A percentile compares a stretch with the other conserved stretches of the same genome.
Evolutionary conservation across 139 green algal species (phyloP).

Genomic region (Chlamydomonas eustigma): DNA sequence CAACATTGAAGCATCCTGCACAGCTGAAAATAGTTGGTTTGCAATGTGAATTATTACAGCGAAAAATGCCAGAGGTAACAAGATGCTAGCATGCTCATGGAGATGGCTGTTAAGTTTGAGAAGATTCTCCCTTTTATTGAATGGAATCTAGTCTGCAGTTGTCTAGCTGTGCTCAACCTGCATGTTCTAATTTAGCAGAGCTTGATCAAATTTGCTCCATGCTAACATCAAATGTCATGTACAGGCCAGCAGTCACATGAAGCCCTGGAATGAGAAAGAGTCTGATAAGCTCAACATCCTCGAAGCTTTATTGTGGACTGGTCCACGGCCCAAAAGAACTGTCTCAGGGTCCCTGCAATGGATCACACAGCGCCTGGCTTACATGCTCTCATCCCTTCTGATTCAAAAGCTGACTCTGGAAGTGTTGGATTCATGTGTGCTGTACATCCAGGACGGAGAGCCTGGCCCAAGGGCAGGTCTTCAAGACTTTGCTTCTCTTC

Average conservation of each 20-base stretch:
- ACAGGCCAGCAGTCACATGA: not conserved
- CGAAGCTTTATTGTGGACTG: not conserved
- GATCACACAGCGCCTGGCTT: not conserved
- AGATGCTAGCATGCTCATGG: not conserved
- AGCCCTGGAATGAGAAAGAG: slow-evolving; percentile 1
- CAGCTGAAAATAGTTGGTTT: not conserved
- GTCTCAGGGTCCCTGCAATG: not conserved
- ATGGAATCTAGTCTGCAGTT: not conserved
- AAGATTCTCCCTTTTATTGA: not conserved
- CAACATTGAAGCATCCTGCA: not conserved
- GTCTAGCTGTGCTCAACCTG: not conserved
- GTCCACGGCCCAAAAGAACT: not conserved
- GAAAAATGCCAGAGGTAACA: not conserved
- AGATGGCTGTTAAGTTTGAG: no score
- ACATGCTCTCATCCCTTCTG: not conserved
- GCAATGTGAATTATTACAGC: not conserved
- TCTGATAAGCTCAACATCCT: not conserved
- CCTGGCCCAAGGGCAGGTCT: not conserved
- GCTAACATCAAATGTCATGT: not conserved
- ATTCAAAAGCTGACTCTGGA: slow-evolving; percentile 17
- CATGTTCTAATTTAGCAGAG: not conserved
- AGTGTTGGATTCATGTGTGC: not conserved
- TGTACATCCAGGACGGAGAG: slow-evolving; percentile 23
- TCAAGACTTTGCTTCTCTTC: not conserved
- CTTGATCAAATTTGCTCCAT: not conserved